These are phyloP conservation scores for Pyricularia pennisetigena DNA, from an alignment of 2,329 filamentous ascomycete species.

Conservation along the genomic window DNA sequence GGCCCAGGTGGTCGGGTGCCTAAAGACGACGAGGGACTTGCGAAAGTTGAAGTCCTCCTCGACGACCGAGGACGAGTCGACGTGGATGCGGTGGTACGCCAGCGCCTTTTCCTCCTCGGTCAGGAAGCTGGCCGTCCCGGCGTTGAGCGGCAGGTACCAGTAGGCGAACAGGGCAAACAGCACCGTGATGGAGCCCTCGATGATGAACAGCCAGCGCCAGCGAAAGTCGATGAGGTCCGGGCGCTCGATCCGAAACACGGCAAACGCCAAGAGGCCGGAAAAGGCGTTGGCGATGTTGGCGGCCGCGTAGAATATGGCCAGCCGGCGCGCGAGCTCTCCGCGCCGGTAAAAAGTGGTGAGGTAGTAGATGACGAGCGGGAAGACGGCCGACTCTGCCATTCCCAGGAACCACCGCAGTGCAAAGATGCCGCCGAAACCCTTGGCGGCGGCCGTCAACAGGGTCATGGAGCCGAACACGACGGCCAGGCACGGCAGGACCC, in stretches of 20 bases:
- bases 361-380: slow-evolving; percentile 52
- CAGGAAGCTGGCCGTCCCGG: slow-evolving; percentile 53
- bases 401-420: slow-evolving; percentile 61
- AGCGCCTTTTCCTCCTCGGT: slow-evolving; percentile 53
- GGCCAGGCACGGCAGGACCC: slow-evolving; percentile 56
- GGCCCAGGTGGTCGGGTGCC: slow-evolving; percentile 31
- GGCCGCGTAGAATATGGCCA: slow-evolving; percentile 47
- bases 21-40: slow-evolving; percentile 39
- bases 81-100: slow-evolving; percentile 59
- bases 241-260: slow-evolving; percentile 33
- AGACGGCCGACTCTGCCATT: slow-evolving; percentile 59
- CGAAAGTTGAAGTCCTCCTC: slow-evolving; percentile 37
- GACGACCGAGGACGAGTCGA: slow-evolving; percentile 57
- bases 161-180: slow-evolving; percentile 47
- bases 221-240: slow-evolving; percentile 20
- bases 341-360: slow-evolving; percentile 59
- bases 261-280: slow-evolving; percentile 50
- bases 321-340: slow-evolving; percentile 57
- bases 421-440: slow-evolving; percentile 57
- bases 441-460: slow-evolving; percentile 42
- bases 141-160: slow-evolving; percentile 56
- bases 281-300: slow-evolving; percentile 30
- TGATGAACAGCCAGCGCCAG: slow-evolving; percentile 62
- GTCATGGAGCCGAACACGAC: slow-evolving; percentile 57
- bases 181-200: slow-evolving; percentile 58